Conservation (phyloP, 2,329 filamentous ascomycete genomes). For the Fusarium gaditjirri region DNA sequence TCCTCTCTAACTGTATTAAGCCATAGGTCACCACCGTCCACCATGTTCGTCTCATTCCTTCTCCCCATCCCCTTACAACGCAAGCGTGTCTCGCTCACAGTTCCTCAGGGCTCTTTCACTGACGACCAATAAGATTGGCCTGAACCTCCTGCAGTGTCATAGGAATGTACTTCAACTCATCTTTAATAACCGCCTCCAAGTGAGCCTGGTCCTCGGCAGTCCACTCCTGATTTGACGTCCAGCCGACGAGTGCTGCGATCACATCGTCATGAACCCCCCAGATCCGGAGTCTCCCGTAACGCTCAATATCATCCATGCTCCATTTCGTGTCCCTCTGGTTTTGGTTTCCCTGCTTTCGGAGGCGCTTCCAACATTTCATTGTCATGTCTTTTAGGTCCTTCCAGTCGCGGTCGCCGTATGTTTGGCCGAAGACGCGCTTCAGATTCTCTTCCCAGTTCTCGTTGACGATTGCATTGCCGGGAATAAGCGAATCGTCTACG, state of each 20-base stretch:
- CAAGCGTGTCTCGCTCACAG: not conserved
- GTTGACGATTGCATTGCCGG: not conserved
- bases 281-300: not conserved
- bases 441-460: not conserved
- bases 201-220: fast-evolving
- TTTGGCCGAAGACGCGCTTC: not conserved
- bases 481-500: not conserved
- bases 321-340: fast-evolving
- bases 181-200: fast-evolving
- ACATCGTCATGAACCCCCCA: not conserved
- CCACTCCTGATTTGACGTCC: fast-evolving
- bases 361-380: not conserved
- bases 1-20: too few relatives aligned
- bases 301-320: not conserved
- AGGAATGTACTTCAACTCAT: not conserved
- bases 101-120: not conserved
- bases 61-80: not conserved
- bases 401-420: not conserved
- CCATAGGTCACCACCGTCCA: too few relatives aligned
- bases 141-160: not conserved
- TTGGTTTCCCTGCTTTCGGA: not conserved
- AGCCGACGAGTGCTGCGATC: not conserved
- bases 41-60: not conserved
- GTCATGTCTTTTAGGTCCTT: not conserved
- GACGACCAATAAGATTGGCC: not conserved